Evolutionary conservation across 208 protist genomes (phyloP).

Genomic region (Leishmania braziliensis): DNA sequence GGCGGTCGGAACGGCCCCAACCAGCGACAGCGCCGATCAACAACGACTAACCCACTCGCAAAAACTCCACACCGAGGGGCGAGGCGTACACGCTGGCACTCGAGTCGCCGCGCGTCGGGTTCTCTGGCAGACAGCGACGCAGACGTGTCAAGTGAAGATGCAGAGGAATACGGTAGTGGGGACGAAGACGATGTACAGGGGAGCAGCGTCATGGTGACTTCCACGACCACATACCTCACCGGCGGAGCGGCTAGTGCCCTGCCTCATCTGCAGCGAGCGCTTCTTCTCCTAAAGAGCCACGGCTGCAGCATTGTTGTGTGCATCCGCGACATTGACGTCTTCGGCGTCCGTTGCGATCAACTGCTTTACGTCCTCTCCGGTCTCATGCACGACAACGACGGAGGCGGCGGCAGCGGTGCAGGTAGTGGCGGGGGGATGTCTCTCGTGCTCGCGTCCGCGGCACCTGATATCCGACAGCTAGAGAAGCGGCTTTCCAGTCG

Average conservation of each 20-base stretch:
- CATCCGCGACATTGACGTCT: conserved; percentile 73
- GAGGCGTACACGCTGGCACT: not conserved
- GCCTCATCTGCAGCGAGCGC: conserved; percentile 71
- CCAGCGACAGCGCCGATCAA: not conserved
- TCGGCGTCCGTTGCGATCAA: conserved; percentile 83
- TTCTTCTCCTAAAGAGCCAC: conserved; percentile 69
- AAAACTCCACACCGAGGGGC: not conserved
- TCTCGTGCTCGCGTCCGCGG: conserved; percentile 67
- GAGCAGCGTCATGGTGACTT: conserved; percentile 43
- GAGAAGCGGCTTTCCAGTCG: conserved; percentile 86
- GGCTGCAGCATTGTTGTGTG: conserved; percentile 73
- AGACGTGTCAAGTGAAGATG: not conserved
- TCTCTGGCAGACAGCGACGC: not conserved
- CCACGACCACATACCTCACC: conserved; percentile 55
- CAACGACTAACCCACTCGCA: not conserved
- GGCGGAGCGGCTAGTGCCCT: conserved; percentile 71
- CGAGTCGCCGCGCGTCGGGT: not conserved
- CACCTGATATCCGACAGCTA: conserved; percentile 73
- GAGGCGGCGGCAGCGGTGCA: conserved; percentile 15
- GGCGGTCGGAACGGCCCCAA: not conserved
- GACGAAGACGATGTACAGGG: conserved; percentile 26
- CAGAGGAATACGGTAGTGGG: conserved; percentile 17
- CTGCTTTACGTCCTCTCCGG: conserved; percentile 84
- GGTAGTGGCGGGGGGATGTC: conserved; percentile 49
- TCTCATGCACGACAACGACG: conserved; percentile 84